A percentile compares a stretch with the other conserved stretches of the same genome.
phyloP scores from a whole-genome alignment of 2,329 filamentous ascomycete species.

The Colletotrichum kahawae region DNA sequence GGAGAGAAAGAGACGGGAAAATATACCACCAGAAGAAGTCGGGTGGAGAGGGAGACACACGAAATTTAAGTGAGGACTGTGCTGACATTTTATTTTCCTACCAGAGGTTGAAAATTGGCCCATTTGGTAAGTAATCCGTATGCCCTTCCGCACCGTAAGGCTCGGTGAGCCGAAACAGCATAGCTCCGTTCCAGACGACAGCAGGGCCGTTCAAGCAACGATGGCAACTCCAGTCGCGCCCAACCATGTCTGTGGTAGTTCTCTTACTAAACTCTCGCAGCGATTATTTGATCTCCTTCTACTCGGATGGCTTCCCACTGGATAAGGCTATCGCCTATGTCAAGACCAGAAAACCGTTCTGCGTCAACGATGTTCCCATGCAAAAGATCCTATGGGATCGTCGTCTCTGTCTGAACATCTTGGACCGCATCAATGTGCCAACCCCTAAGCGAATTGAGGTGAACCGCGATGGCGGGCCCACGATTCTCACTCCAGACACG shows the following conservation, averaged over 20 bases:
- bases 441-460: slow-evolving; percentile 90
- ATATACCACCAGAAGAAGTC: background rate
- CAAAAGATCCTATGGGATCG: slow-evolving; percentile 97
- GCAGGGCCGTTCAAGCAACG: background rate
- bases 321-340: slow-evolving; percentile 98
- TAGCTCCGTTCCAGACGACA: slow-evolving; percentile 28
- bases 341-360: slow-evolving; percentile 91
- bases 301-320: slow-evolving; percentile 94
- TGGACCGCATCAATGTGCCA: slow-evolving; percentile 88
- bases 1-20: background rate
- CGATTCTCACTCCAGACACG: slow-evolving; percentile 77
- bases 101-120: slow-evolving; percentile 92
- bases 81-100: background rate
- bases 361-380: slow-evolving; percentile 97
- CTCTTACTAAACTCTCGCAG: slow-evolving; percentile 33
- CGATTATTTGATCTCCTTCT: slow-evolving; percentile 97
- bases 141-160: background rate
- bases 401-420: slow-evolving; percentile 82
- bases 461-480: slow-evolving; percentile 89
- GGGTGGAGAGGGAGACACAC: background rate
- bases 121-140: slow-evolving; percentile 64
- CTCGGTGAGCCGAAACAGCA: slow-evolving; percentile 40
- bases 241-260: background rate
- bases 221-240: background rate
- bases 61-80: background rate